A percentile compares a stretch with the other conserved stretches of the same genome.
phyloP scores from a whole-genome alignment of 805 yeast species.

The Metschnikowia cubensis region DNA sequence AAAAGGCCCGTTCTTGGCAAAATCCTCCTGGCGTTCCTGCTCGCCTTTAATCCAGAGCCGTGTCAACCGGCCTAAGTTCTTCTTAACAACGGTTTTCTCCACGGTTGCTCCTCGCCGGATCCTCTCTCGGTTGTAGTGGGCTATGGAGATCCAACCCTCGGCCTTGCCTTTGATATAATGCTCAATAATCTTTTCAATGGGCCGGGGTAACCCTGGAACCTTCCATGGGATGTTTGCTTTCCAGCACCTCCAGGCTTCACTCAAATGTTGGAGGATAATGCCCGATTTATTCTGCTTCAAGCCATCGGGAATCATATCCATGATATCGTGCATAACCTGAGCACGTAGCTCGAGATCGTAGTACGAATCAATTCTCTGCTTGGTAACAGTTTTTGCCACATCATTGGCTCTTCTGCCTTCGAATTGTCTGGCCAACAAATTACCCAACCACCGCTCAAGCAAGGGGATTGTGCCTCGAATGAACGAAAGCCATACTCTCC shows the following conservation, averaged over 20 bases:
- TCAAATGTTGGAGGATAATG: constrained; percentile 84
- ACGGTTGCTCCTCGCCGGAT: constrained; percentile 86
- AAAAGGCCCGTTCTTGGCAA: constrained; percentile 83
- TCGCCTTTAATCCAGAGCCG: constrained; percentile 90
- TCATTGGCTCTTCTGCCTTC: constrained; percentile 93
- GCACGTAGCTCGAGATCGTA: constrained; percentile 91
- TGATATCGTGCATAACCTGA: constrained; percentile 89
- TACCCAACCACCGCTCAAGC: constrained; percentile 92
- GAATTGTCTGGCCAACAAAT: constrained; percentile 84
- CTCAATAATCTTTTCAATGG: constrained; percentile 79
- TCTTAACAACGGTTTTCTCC: constrained; percentile 90
- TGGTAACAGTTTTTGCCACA: constrained; percentile 88
- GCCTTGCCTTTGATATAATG: constrained; percentile 93
- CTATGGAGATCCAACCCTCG: constrained; percentile 93
- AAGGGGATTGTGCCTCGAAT: constrained; percentile 89
- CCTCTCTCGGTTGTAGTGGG: constrained; percentile 88
- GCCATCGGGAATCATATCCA: constrained; percentile 97
- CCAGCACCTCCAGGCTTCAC: constrained; percentile 99
- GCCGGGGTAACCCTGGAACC: constrained; percentile 93
- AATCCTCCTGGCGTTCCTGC: constrained; percentile 79
- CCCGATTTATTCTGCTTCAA: constrained; percentile 82
- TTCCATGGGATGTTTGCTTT: constrained; percentile 98
- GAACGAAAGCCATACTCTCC: constrained; percentile 95
- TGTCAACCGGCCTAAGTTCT: constrained; percentile 87
- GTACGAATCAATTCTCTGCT: constrained; percentile 92